Evolutionary conservation across 768 basidiomycete genomes (phyloP).

Genomic region (Lentinus tigrinus): DNA sequence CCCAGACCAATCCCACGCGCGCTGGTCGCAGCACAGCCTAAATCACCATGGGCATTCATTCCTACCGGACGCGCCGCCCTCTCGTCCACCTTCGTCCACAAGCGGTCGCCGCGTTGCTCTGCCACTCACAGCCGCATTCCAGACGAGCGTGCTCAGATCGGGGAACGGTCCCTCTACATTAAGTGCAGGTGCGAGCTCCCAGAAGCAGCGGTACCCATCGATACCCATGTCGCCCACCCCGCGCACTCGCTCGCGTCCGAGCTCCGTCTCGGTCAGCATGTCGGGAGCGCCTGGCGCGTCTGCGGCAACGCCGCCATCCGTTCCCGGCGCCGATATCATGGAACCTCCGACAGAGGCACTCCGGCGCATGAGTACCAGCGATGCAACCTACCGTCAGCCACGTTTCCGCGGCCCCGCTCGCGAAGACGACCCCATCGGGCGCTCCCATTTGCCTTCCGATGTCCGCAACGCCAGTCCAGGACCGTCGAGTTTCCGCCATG

Average conservation of each 20-base stretch:
- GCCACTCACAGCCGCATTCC: conserved; percentile 24
- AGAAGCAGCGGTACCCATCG: conserved; percentile 22
- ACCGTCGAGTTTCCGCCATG: neutral
- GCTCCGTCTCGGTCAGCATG: conserved; percentile 2
- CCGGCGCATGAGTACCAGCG: conserved; percentile 19
- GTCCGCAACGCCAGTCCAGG: neutral
- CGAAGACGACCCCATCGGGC: neutral
- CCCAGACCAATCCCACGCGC: conserved; percentile 18
- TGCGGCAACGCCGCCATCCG: neutral
- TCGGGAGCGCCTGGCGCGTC: neutral
- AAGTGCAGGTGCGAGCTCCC: neutral
- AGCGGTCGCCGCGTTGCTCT: conserved; percentile 9
- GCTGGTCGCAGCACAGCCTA: conserved; percentile 8
- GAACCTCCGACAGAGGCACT: conserved; percentile 11
- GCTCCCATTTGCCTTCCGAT: neutral
- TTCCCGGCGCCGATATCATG: neutral
- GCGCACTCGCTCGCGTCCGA: neutral
- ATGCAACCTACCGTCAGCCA: conserved; percentile 15
- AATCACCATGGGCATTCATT: conserved; percentile 15
- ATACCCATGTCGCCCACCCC: conserved; percentile 1
- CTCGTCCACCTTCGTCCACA: conserved; percentile 23
- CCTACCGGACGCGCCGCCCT: conserved; percentile 20
- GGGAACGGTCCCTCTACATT: neutral
- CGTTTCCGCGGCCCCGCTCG: neutral
- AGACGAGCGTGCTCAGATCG: conserved; percentile 21